Evolutionary conservation across 1,284 basidiomycete genomes (phyloP).

Genomic region (Cystobasidiaceae sp.): DNA sequence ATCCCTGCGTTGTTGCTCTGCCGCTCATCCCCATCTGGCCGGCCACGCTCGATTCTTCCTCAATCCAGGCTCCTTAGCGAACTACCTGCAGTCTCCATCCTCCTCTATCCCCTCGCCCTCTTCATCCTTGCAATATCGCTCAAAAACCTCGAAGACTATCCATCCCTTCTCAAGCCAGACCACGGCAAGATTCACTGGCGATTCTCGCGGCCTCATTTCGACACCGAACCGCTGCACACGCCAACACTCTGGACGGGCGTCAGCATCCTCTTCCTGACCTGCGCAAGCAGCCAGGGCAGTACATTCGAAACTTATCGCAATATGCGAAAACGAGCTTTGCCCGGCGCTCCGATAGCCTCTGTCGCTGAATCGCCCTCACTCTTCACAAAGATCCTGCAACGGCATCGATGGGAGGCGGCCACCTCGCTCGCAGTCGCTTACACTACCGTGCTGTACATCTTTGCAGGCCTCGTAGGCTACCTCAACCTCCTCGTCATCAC

Average conservation of each 20-base stretch:
- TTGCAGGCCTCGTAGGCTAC: constrained; percentile 42
- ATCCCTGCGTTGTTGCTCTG: not conserved
- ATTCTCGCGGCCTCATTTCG: constrained; percentile 12
- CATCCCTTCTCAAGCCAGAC: constrained; percentile 29
- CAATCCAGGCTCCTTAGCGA: constrained; percentile 31
- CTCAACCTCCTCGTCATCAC: constrained; percentile 34
- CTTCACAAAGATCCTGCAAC: not conserved
- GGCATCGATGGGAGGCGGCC: constrained; percentile 42
- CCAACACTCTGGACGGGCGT: constrained; percentile 33
- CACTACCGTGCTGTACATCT: constrained; percentile 37
- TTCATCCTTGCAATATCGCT: constrained; percentile 42
- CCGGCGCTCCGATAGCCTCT: constrained; percentile 6
- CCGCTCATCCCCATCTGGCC: not conserved
- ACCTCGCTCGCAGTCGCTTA: constrained; percentile 36
- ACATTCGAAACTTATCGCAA: constrained; percentile 34
- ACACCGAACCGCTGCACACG: constrained; percentile 8
- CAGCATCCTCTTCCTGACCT: constrained; percentile 34
- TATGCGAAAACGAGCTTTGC: constrained; percentile 23
- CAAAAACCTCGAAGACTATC: constrained; percentile 37
- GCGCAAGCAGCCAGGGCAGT: constrained; percentile 33
- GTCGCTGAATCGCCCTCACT: too few relatives aligned
- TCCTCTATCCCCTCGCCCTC: constrained; percentile 41
- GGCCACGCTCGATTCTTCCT: constrained; percentile 7
- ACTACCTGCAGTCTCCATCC: constrained; percentile 35
- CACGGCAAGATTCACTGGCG: constrained; percentile 19